Evolutionary conservation across 441 rosid species (phyloP).

Genomic region (Syzygium malaccense): DNA sequence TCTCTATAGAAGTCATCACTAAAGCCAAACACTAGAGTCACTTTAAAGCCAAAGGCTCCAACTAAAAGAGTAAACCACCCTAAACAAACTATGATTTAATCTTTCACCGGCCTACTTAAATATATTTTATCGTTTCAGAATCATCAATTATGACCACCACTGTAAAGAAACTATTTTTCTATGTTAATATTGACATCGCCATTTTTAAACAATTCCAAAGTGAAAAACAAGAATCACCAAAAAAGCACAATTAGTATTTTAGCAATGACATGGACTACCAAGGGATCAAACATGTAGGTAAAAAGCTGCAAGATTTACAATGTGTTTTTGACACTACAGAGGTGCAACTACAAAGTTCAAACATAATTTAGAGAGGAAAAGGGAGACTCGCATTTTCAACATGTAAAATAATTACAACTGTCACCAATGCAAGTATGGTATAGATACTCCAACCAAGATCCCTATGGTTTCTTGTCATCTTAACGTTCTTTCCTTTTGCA

Average conservation of each 20-base stretch:
- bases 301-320: neutral
- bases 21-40: neutral
- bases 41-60: neutral
- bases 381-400: neutral
- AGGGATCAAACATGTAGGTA: neutral
- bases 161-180: neutral
- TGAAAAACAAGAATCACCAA: neutral
- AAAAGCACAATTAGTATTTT: neutral
- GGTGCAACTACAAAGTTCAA: neutral
- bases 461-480: neutral
- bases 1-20: neutral
- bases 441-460: neutral
- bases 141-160: neutral
- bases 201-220: neutral
- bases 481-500: neutral
- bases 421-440: neutral
- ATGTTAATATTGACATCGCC: neutral
- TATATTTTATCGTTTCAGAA: neutral
- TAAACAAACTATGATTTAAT: neutral
- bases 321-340: neutral
- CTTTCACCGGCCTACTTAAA: neutral
- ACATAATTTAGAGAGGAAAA: neutral
- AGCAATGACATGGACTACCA: neutral
- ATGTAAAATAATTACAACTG: neutral
- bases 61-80: neutral